Evolutionary conservation across 2,329 filamentous ascomycete species (phyloP), one percentile per base, ranked within the genome.

Genomic region (Fusarium nelsonii): DNA sequence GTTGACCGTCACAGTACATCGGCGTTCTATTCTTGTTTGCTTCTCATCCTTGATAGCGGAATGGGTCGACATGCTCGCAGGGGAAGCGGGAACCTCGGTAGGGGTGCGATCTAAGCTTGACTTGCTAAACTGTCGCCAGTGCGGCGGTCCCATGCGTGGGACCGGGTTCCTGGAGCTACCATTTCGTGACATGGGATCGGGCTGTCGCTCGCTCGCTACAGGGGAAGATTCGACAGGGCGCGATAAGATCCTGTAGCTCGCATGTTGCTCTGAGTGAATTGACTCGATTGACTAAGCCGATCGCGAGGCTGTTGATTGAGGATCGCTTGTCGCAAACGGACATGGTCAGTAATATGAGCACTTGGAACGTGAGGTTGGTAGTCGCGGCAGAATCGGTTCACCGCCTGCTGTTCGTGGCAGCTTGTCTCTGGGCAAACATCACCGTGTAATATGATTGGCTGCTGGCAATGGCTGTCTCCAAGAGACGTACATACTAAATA

Each of bases 1-100:
- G 77, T 94, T 92, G 71, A 89, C 84, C 10, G 84, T 84, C 56
- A 89, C 83, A 43, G 81, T 84, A 71, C 85, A 88, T 67, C 80
- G 80, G 32, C 84, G 81, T 71, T 87, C 84, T 18, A 78, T 54
- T 46, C 76, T 78, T 39, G 75, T 68, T 32, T 73, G 70, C 64
- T 74, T 77, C 51, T 77, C 75, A 33, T 80, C 79, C 41, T 72
- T 77, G 39, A 78, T 74, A 10, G 86, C 86, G 16, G 85, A 86
- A 68, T 80, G 81, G 68, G 84, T 84, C 28, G 85, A 87, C 16
- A 78, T 74, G 54, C 84, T 86, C 58, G 84, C 82, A 4, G 83
- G 82, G 5, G 85, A 87, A 30, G 76, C 78, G 6, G 81, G 78
- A 11, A 79, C 78, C 26, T 82, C 81, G 52, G 76, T 63, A 43